A percentile compares a stretch with the other conserved stretches of the same genome.
phyloP scores from a whole-genome alignment of 495 filamentous ascomycete genomes.

The Aspergillus diversus region DNA sequence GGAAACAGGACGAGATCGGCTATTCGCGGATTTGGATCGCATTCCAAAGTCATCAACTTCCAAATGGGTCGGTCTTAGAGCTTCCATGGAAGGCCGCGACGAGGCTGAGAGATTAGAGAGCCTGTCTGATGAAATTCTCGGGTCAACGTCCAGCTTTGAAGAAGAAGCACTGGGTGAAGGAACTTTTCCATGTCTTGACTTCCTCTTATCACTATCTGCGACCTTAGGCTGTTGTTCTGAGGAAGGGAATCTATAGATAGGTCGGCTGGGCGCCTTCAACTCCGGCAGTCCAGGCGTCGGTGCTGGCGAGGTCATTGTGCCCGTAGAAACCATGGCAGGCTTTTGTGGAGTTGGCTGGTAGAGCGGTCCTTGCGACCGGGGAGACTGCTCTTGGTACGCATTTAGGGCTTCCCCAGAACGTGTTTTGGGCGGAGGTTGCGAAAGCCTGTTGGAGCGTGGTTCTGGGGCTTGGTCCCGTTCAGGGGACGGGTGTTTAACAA shows the following conservation, averaged over 20 bases:
- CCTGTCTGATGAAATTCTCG: conserved; percentile 49
- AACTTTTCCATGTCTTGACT: conserved; percentile 28
- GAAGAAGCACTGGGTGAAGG: conserved; percentile 38
- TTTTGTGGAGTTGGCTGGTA: conserved; percentile 63
- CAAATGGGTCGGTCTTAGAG: conserved; percentile 62
- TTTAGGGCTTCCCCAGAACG: conserved; percentile 22
- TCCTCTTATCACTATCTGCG: conserved; percentile 33
- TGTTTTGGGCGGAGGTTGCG: conserved; percentile 33
- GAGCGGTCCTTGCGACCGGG: conserved; percentile 41
- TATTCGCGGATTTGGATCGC: conserved; percentile 67
- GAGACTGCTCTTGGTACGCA: conserved; percentile 28
- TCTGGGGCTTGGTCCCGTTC: conserved; percentile 30
- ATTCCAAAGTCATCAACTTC: conserved; percentile 61
- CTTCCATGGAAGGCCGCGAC: conserved; percentile 78
- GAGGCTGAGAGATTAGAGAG: conserved; percentile 64
- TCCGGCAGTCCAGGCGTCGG: conserved; percentile 57
- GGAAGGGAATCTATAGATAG: conserved; percentile 66
- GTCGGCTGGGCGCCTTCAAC: conserved; percentile 46
- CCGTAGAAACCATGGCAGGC: conserved; percentile 84
- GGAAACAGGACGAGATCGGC: conserved; percentile 69
- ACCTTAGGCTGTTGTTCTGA: conserved; percentile 53
- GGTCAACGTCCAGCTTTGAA: conserved; percentile 50
- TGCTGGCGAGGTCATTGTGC: conserved; percentile 85
- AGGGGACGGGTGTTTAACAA: conserved; percentile 55
- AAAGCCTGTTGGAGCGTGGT: conserved; percentile 30